Percentiles rank a stretch among this genome's conserved stretches.
Evolutionary conservation across 805 yeast genomes (phyloP).

Genomic region (Metschnikowia matae): DNA sequence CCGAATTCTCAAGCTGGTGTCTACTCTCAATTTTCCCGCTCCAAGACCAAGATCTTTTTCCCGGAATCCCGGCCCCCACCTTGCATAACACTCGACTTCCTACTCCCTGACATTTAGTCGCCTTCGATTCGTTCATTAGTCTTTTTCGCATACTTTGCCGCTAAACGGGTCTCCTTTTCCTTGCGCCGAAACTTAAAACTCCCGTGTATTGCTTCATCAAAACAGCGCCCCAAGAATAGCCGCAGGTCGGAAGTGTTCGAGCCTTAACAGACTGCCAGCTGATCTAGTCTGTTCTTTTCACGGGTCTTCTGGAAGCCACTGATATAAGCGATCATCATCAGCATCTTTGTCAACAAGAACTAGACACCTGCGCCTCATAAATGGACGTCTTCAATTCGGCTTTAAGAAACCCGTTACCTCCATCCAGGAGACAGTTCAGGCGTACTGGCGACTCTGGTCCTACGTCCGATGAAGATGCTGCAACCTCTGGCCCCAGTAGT

Average conservation of each 20-base stretch:
- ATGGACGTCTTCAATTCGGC: slow-evolving; percentile 28
- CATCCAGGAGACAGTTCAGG: slow-evolving; percentile 23
- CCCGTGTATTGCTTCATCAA: background rate
- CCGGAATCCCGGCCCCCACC: background rate
- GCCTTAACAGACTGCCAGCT: background rate
- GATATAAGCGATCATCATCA: background rate
- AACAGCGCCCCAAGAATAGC: background rate
- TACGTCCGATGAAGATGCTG: slow-evolving; percentile 6
- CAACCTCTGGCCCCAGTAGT: background rate
- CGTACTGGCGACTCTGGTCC: slow-evolving; percentile 5
- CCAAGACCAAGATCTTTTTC: background rate
- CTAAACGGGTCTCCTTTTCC: background rate
- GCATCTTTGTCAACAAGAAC: background rate
- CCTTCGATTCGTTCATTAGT: background rate
- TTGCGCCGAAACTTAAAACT: background rate
- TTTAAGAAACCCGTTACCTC: slow-evolving; percentile 36
- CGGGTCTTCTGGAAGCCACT: background rate
- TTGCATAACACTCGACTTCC: background rate
- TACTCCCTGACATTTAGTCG: background rate
- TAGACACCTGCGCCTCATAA: background rate
- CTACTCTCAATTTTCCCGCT: background rate
- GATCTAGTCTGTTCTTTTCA: background rate
- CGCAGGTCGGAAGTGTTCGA: background rate
- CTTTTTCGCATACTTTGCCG: background rate
- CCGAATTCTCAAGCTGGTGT: background rate